These are phyloP conservation scores for Phytophthora tentaculata DNA, from an alignment of 352 stramenopile species.

Conservation along the genomic window DNA sequence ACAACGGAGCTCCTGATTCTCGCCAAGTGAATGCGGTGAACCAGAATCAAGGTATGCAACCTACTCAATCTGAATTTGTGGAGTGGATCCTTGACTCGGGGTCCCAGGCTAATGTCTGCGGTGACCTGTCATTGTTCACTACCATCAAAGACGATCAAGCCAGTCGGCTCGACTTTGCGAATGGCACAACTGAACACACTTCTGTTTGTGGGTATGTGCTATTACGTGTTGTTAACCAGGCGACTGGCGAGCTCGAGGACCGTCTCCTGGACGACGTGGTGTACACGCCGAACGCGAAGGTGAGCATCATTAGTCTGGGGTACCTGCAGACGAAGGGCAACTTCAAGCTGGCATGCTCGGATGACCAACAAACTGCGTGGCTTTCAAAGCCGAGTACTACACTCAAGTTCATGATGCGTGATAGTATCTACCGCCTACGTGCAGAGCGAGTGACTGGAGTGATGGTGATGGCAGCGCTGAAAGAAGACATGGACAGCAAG, in stretches of 20 bases:
- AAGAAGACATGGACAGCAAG: neutral
- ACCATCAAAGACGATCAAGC: neutral
- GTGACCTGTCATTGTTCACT: neutral
- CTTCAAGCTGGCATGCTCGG: neutral
- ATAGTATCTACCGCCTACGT: neutral
- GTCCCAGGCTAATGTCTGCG: neutral
- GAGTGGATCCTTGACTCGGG: neutral
- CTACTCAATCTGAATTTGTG: neutral
- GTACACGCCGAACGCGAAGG: neutral
- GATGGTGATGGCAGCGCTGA: neutral
- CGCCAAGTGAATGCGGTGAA: too few species aligned
- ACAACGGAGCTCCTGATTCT: too few species aligned
- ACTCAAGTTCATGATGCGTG: neutral
- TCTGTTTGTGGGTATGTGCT: neutral
- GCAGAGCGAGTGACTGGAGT: neutral
- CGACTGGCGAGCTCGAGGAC: neutral
- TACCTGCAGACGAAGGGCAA: neutral
- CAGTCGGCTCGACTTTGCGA: neutral
- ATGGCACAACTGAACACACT: neutral
- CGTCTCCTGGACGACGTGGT: neutral
- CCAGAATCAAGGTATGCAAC: neutral
- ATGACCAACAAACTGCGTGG: neutral
- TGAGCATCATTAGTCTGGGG: neutral
- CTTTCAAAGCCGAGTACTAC: neutral
- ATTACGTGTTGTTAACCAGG: neutral